Evolutionary conservation across 2,329 filamentous ascomycete species (phyloP), one percentile per base, ranked within the genome.

Genomic region (Drechslerella coelobrocha): DNA sequence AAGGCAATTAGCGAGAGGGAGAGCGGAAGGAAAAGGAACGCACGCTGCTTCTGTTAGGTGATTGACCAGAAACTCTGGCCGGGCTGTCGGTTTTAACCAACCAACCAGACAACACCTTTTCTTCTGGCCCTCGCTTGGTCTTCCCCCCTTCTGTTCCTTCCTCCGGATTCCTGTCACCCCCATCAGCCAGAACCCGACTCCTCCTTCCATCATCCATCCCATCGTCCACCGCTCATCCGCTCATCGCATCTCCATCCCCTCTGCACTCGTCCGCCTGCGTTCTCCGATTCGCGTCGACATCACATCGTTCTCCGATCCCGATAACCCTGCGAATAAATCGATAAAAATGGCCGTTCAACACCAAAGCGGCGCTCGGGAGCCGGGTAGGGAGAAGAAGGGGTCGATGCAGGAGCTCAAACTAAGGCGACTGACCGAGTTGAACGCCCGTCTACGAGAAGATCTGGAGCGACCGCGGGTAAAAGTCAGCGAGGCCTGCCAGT

Each of bases 371-470:
- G 86, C 85, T 75, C 85, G 85, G 75, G 85, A 87, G 78, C 82
- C 77, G 66, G 81, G 84, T 75, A 87, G 85, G 85, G 96, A 92
- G 83, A 97, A 95, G 84, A 97, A 97, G 84, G 94, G 97, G 83
- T 96, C 91, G 79, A 97, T 99, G 91, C 93, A 93, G 76, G 94
- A 99, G 80, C 86, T 99, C 74, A 99, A 99, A 85, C 87, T 97
- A 77, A 89, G 94, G 78, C 89, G 94, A 74, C 84, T 99, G 81
- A 97, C 92, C 72, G 94, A 99, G 83, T 86, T 99, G 77, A 99
- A 97, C 84, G 91, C 91, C 81, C 89, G 94, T 76, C 83, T 99
- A 80, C 90, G 92, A 77, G 94, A 99, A 81, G 94, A 99, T 80
- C 84, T 99, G 74, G 94, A 97, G 77, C 87, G 94, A 79, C 92